These are phyloP conservation scores for Trametes pubescens DNA, from an alignment of 1,284 basidiomycete species.

Conservation along the genomic window DNA sequence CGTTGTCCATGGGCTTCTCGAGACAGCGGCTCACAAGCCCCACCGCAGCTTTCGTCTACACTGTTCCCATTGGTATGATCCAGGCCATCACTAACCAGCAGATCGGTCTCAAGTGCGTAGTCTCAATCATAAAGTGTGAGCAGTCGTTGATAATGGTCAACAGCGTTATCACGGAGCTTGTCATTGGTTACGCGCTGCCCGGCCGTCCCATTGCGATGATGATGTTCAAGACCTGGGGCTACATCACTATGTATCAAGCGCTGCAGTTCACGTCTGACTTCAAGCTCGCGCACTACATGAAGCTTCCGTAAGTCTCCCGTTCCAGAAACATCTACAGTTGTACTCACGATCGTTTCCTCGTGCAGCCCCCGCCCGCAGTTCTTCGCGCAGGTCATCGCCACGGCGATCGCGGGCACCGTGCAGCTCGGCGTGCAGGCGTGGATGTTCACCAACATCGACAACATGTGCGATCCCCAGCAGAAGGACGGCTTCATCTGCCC, in stretches of 20 bases:
- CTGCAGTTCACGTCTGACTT: constrained; percentile 69
- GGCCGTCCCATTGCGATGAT: constrained; percentile 60
- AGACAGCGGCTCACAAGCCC: background rate
- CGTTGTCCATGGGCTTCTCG: background rate
- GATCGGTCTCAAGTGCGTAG: constrained; percentile 52
- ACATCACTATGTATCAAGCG: constrained; percentile 53
- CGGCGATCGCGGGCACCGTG: constrained; percentile 67
- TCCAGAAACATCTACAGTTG: background rate
- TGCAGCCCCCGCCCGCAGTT: constrained; percentile 61
- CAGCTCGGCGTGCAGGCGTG: constrained; percentile 75
- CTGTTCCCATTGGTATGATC: constrained; percentile 62
- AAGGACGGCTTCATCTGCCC: constrained; percentile 62
- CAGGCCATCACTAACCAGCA: constrained; percentile 63
- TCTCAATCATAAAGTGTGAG: too few species aligned
- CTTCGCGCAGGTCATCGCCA: constrained; percentile 65
- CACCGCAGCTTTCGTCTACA: constrained; percentile 48
- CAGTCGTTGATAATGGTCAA: background rate
- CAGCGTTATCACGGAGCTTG: constrained; percentile 1
- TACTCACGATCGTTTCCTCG: background rate
- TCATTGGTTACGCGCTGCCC: constrained; percentile 53
- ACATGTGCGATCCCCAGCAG: constrained; percentile 58
- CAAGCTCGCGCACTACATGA: constrained; percentile 82
- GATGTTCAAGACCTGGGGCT: constrained; percentile 64
- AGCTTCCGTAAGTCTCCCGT: constrained; percentile 50
- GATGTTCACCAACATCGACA: constrained; percentile 66